Percentiles rank a stretch among this genome's conserved stretches.
These are phyloP conservation scores for Daldinia decipiens DNA, from an alignment of 495 filamentous ascomycete genomes.

Conservation along the genomic window DNA sequence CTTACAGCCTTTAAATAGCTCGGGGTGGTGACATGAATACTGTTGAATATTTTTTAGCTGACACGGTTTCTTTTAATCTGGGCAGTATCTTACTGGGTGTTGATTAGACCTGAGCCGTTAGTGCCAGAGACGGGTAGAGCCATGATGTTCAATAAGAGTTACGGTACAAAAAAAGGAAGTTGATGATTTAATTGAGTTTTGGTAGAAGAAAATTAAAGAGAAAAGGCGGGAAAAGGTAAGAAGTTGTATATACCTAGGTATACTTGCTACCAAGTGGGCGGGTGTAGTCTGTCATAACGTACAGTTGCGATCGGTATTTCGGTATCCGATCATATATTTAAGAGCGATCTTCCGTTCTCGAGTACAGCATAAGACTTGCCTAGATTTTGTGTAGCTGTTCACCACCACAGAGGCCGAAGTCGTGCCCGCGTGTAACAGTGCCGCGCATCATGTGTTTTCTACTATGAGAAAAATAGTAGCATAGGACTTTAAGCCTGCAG, in stretches of 20 bases:
- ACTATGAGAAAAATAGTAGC: neutral
- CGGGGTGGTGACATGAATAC: neutral
- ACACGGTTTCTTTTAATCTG: too few relatives aligned
- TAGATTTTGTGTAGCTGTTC: neutral
- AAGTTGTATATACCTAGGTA: neutral
- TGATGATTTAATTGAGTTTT: neutral
- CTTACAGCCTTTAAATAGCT: neutral
- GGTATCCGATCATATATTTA: neutral
- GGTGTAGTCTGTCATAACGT: neutral
- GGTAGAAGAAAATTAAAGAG: neutral
- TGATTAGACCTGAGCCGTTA: neutral
- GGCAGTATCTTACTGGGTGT: constrained; percentile 4
- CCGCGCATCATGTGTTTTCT: neutral
- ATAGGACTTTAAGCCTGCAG: neutral
- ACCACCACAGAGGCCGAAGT: neutral
- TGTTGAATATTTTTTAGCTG: neutral
- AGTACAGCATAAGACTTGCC: neutral
- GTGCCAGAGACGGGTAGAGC: neutral
- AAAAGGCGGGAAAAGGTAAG: neutral
- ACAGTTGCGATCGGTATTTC: neutral
- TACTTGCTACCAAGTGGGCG: neutral
- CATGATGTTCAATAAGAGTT: neutral
- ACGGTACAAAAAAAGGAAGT: neutral
- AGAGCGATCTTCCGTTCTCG: neutral
- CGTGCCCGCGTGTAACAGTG: neutral